A percentile compares a stretch with the other conserved stretches of the same genome.
Evolutionary conservation across 495 filamentous ascomycete genomes (phyloP).

Genomic region (Cryomyces minteri): DNA sequence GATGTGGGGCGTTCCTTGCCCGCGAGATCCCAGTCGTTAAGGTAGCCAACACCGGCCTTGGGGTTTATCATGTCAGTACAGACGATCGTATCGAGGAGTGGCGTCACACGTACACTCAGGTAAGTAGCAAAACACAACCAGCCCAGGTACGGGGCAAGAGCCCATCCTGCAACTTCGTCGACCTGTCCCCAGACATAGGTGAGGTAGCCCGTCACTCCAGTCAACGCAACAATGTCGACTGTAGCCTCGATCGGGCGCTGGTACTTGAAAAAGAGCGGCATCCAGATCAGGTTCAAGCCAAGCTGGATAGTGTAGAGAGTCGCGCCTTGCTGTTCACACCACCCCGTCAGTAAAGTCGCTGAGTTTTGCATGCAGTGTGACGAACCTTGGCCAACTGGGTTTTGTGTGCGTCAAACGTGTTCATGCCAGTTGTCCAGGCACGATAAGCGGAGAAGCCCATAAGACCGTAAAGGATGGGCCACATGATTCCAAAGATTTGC

Average conservation of each 20-base stretch:
- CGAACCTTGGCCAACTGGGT: slow-evolving; percentile 23
- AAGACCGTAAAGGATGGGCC: slow-evolving; percentile 69
- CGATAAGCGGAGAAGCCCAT: slow-evolving; percentile 85
- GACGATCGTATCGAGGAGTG: neutral
- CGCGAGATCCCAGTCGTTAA: slow-evolving; percentile 57
- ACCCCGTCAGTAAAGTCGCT: neutral
- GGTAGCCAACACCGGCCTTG: slow-evolving; percentile 42
- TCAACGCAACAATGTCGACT: slow-evolving; percentile 53
- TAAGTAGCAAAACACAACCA: slow-evolving; percentile 82
- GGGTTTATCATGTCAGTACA: neutral
- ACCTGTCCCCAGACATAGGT: slow-evolving; percentile 55
- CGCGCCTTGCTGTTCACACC: slow-evolving; percentile 31
- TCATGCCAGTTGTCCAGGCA: slow-evolving; percentile 38
- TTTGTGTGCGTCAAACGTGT: slow-evolving; percentile 24
- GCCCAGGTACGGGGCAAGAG: slow-evolving; percentile 55
- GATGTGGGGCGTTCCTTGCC: slow-evolving; percentile 20
- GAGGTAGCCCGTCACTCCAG: slow-evolving; percentile 48
- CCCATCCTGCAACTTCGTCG: slow-evolving; percentile 51
- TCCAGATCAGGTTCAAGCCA: slow-evolving; percentile 70
- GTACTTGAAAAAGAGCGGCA: slow-evolving; percentile 77
- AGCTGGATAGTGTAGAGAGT: slow-evolving; percentile 75
- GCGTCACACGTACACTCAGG: slow-evolving; percentile 27
- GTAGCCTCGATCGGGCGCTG: slow-evolving; percentile 54
- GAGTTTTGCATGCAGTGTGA: neutral
- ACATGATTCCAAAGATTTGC: slow-evolving; percentile 64